These are phyloP conservation scores for Amaranthus hypochondriacus DNA, from an alignment of 148 eudicot genomes.

Conservation along the genomic window DNA sequence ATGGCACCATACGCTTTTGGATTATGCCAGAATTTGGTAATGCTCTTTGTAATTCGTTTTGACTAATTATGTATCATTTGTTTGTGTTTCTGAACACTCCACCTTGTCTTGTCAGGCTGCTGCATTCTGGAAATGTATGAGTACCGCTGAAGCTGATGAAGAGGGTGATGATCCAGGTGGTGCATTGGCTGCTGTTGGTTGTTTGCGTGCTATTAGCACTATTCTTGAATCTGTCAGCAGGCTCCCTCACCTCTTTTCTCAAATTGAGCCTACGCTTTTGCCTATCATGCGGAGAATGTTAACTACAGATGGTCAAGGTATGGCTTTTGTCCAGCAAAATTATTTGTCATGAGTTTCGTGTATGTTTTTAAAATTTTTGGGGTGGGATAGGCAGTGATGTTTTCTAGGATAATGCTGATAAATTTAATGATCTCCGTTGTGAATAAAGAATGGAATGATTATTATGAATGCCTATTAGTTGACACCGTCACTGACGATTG, in stretches of 20 bases:
- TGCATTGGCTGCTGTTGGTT: conserved; percentile 99
- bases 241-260: conserved; percentile 78
- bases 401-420: neutral
- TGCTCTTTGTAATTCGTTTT: neutral
- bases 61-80: neutral
- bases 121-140: conserved; percentile 95
- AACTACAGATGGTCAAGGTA: conserved; percentile 99
- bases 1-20: conserved; percentile 99
- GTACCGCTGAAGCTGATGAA: conserved; percentile 84
- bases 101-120: conserved; percentile 55
- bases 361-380: neutral
- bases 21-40: conserved; percentile 95
- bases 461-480: too few relatives aligned
- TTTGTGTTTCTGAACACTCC: conserved; percentile 3
- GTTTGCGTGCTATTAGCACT: conserved; percentile 98
- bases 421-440: neutral
- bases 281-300: conserved; percentile 98
- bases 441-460: too few relatives aligned
- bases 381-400: neutral
- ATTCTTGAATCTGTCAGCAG: conserved; percentile 95
- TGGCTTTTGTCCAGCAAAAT: neutral
- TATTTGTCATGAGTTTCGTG: neutral
- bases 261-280: conserved; percentile 81
- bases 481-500: too few relatives aligned
- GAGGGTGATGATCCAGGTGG: conserved; percentile 95